Evolutionary conservation across 2,329 filamentous ascomycete species (phyloP), one percentile per base, ranked within the genome.

Genomic region (Sporothrix dimorphospora): DNA sequence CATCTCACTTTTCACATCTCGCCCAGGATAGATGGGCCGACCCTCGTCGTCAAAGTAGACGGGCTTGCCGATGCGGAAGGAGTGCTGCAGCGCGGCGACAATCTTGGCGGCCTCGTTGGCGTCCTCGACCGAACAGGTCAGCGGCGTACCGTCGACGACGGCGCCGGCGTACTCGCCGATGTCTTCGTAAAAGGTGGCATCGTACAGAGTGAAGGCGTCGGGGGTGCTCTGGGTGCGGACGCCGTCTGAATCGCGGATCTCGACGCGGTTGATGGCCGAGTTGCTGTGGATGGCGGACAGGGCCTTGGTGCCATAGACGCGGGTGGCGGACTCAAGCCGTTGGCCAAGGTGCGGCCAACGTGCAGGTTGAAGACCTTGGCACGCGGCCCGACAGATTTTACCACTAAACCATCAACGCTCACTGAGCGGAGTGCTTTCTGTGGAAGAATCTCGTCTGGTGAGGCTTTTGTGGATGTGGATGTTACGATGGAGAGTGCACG

Each of bases 231-330:
- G 47, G 5, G 72, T 73, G 53, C 72, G 72, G 63, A 73, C 72
- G 53, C 69, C 69, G 63, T 73, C n/a, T 9, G 11, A 14, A 19
- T 73, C 69, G 24, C 72, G 72, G 34, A 73, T 55, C 65, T 73
- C 63, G 34, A 73, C 63, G 24, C 69, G 72, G 69, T 73, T 63
- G 63, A 69, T 71, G 34, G 69, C 24, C 38, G 72, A 73, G 72
- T 73, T 73, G 65, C 38, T 38, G 40, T 73, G 69, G 69, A 73
- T 49, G 16, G 63, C 30, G 4, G 63, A 69, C 53, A 69, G 72
- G 1, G 72, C 80, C 72, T 79, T 79, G n/a, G 80, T 81, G 67
- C 80, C 80, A 1, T 76, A 79, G 21, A 81, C 75, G 63, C 80
- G 79, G 3, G 79, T 81, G 47, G 74, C 76, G 61, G 77, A 76